A percentile compares a stretch with the other conserved stretches of the same genome.
Conservation (phyloP, 148 eudicot genomes). For the Silene uniflora region DNA sequence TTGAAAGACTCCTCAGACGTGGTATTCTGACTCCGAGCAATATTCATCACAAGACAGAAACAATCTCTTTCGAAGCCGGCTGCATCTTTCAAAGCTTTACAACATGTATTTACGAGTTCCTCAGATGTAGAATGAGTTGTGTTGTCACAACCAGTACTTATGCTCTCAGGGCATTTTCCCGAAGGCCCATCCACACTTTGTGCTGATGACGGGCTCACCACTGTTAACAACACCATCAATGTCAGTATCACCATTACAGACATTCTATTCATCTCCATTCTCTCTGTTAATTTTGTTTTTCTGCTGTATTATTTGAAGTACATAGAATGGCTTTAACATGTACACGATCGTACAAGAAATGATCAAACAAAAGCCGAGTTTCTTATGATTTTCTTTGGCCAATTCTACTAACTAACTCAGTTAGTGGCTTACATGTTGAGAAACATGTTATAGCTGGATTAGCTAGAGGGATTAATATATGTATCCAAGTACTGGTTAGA, state of each 20-base stretch:
- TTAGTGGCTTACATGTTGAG: slow-evolving; percentile 6
- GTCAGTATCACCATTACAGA: too few relatives aligned
- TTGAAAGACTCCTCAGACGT: not conserved
- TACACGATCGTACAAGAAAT: not conserved
- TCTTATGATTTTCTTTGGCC: not conserved
- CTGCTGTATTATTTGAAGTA: not conserved
- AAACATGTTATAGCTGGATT: not conserved
- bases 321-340: not conserved
- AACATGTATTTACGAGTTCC: not conserved
- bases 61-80: not conserved
- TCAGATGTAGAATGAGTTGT: not conserved
- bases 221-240: not conserved
- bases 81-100: not conserved
- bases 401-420: not conserved
- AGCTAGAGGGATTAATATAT: not conserved
- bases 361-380: not conserved
- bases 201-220: not conserved
- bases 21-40: not conserved
- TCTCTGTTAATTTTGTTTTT: not conserved
- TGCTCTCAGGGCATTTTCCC: not conserved
- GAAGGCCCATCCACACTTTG: not conserved
- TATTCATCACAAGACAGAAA: not conserved
- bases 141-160: not conserved
- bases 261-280: not conserved
- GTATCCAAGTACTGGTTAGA: too few relatives aligned